Evolutionary conservation across 2,329 filamentous ascomycete genomes (phyloP).

Genomic region (Neofusicoccum ribis): DNA sequence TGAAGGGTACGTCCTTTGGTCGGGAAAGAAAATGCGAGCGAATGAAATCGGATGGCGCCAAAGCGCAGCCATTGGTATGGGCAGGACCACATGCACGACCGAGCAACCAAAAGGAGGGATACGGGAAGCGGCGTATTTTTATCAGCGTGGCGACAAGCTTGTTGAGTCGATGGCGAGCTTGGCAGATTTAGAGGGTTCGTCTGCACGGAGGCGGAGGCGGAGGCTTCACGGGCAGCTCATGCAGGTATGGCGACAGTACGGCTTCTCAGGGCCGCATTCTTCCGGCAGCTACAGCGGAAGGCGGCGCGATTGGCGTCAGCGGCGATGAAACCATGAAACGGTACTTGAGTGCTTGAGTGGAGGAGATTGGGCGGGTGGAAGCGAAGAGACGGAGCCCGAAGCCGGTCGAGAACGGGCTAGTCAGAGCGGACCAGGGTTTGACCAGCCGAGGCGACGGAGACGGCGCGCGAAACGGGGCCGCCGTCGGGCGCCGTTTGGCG

Average conservation of each 20-base stretch:
- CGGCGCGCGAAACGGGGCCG: neutral
- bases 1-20: no score
- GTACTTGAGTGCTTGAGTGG: neutral
- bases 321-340: constrained; percentile 1
- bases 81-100: no score
- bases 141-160: neutral
- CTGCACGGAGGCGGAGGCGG: neutral
- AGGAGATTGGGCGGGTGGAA: neutral
- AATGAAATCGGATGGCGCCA: no score
- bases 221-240: neutral
- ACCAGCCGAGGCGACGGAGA: neutral
- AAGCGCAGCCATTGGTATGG: no score
- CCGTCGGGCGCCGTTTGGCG: neutral
- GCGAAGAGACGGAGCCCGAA: neutral
- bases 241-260: neutral
- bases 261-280: neutral
- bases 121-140: neutral
- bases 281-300: neutral
- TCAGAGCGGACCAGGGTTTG: neutral
- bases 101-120: neutral
- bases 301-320: neutral
- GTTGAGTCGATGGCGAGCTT: neutral
- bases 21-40: no score
- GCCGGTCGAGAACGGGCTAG: neutral
- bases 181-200: neutral